Base-by-base conservation (phyloP, 768 basidiomycete genomes). In the Chalciporus chontae region DNA sequence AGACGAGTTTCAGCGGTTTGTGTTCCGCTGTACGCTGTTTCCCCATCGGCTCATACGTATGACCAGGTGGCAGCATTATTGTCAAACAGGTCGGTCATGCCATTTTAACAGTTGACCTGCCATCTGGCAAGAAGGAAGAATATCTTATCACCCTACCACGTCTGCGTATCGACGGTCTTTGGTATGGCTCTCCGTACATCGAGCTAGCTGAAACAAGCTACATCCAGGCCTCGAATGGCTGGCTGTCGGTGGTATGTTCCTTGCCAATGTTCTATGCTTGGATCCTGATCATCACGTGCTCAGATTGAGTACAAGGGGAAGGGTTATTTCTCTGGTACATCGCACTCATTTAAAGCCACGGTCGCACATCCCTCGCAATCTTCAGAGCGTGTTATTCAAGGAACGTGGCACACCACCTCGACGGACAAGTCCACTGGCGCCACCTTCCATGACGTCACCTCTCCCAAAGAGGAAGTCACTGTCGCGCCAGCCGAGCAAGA, bases 81-180 rank as follows among this genome's bases (percentile, higher is more conserved):
- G 95, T 99, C 46, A 93, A 90, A 70, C 95, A 99, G 69, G 87
- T 95, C 57, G 95, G 95, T 1, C 95, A 98, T 62, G 95, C 94
- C 1, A 71, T 87, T 23, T 74, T 99, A 26, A 87, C 83, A 4
- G 78, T 94, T 43, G 70, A 76, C 29, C 69, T 83, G 13, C 74
- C 82, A 3, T 69, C 72, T 6, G 84, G 82, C 3, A 72, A 71
- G 40, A 69, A 70, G 53, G 85, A 87, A 67, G 77, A 83, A 41
- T 97, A 87, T 71, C 73, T 99, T 45, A 89, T 99, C 63, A 97
- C 95, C 7, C 79, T 99, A 26, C 95, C 95, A 10, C 81, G 83
- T 42, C 77, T 99, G 50, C 81, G 91, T 17, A 97, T 99, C 58
- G 94, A 97, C 58, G 95, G 95, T 13, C 74, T 95, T 36, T 93